Base-by-base conservation (phyloP, 257 asterid genomes). In the Apocynum venetum region DNA sequence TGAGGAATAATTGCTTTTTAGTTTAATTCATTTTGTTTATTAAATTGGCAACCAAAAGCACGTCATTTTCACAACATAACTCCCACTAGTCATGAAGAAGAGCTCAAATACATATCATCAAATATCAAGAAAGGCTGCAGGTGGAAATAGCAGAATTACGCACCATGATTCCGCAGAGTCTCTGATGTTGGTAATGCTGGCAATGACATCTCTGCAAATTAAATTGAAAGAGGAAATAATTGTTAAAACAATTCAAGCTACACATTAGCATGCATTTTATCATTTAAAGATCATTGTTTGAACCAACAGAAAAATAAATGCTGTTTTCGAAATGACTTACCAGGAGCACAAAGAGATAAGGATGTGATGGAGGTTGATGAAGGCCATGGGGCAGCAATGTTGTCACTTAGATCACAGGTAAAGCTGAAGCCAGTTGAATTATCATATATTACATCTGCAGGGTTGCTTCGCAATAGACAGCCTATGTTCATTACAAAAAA, bases 381-480 rank as follows among this genome's bases (percentile, higher is more conserved):
- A 31, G 99, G 99, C 98, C 99, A 96, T 65, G 98, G 99, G 79
- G 99, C 99, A 64, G 92, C 97, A 82, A 93, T 90, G 81, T 91
- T 93, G 87, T 96, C 98, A 51, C 88, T 89, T 80, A 96, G 84
- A 79, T 96, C 99, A 71, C 99, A 96, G 51, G 90, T 90, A 81
- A 96, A 90, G 86, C 96, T 96, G 89, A 86, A 89, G 55, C 99
- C 99, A 36, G 96, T 65, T 76, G 88, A 78, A 81, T 93, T 96
- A 81, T 96, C 97, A 71, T 85, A 96, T 55, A 93, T 89, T 90
- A 96, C 82, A 86, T 96, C 95, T 40, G 92, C 92, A 44, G 97
- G 98, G 40, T 86, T 82, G 88, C 99, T 96, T 71, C 90, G 87
- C 40, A 96, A 97, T 80, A 93, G 83, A 83, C 99, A 96, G 76